phyloP scores from a whole-genome alignment of 140 eudicot genomes.

The Erigeron philadelphicus region DNA sequence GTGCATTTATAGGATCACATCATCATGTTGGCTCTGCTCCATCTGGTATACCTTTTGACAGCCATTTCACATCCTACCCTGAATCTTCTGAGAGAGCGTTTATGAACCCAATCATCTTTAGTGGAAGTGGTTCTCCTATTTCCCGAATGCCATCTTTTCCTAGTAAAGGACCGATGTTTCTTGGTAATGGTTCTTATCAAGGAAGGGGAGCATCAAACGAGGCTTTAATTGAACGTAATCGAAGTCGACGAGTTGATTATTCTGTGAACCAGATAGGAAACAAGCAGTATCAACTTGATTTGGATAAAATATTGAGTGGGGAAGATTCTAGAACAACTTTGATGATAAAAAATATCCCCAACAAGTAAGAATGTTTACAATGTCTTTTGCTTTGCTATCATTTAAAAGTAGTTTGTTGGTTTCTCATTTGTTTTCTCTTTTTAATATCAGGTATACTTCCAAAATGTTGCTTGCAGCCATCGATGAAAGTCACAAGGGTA shows the following conservation, averaged over 20 bases:
- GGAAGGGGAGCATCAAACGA: slow-evolving; percentile 41
- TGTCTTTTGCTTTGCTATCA: background rate
- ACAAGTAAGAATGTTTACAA: slow-evolving; percentile 51
- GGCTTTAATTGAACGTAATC: slow-evolving; percentile 46
- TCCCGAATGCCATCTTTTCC: slow-evolving; percentile 55
- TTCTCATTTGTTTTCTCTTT: slow-evolving; percentile 12
- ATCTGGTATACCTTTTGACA: slow-evolving; percentile 50
- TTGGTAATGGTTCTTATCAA: slow-evolving; percentile 57
- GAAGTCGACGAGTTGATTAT: slow-evolving; percentile 54
- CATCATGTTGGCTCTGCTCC: slow-evolving; percentile 90
- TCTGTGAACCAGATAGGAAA: slow-evolving; percentile 61
- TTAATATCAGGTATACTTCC: slow-evolving; percentile 69
- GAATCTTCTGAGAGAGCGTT: slow-evolving; percentile 60
- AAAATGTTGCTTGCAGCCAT: slow-evolving; percentile 89
- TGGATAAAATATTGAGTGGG: slow-evolving; percentile 76
- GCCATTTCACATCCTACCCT: slow-evolving; percentile 51
- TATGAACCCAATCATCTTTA: slow-evolving; percentile 38
- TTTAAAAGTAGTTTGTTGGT: slow-evolving; percentile 20
- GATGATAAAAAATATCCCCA: slow-evolving; percentile 91
- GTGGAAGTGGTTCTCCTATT: slow-evolving; percentile 59
- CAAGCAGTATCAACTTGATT: slow-evolving; percentile 86
- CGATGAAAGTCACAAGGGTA: slow-evolving; percentile 79
- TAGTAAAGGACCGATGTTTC: slow-evolving; percentile 51
- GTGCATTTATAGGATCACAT: slow-evolving; percentile 44
- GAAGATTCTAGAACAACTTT: slow-evolving; percentile 83